These are phyloP conservation scores for Spergularia bocconei DNA, from an alignment of 148 eudicot genomes.

Conservation along the genomic window DNA sequence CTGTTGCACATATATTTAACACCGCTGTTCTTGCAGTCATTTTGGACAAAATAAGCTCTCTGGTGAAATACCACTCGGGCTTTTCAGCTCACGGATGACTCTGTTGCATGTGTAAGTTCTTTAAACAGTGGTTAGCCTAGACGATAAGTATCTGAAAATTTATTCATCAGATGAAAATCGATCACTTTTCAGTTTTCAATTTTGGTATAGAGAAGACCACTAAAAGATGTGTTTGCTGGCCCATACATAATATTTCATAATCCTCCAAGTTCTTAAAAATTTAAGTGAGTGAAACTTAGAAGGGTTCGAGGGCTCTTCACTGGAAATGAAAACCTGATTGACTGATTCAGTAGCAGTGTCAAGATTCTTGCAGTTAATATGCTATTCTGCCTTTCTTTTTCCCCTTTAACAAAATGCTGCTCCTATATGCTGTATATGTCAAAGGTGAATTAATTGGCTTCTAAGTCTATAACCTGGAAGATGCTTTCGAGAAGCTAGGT, in stretches of 20 bases:
- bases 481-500: background rate
- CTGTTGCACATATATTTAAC: background rate
- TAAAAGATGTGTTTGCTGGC: background rate
- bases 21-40: conserved; percentile 27
- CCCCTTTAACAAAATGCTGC: background rate
- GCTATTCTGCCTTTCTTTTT: background rate
- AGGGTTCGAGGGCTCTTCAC: background rate
- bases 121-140: background rate
- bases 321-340: background rate
- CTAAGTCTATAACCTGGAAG: background rate
- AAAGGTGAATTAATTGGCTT: background rate
- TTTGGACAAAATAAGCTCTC: conserved; percentile 32
- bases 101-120: conserved; percentile 30
- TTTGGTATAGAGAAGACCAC: background rate
- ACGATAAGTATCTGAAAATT: background rate
- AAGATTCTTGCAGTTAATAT: background rate
- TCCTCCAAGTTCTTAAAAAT: background rate
- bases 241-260: background rate
- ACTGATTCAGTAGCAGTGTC: background rate
- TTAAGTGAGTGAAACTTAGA: background rate
- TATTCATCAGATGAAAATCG: background rate
- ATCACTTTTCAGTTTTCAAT: background rate
- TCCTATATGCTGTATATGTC: background rate
- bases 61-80: conserved; percentile 30
- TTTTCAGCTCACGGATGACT: conserved; percentile 36